Percentiles rank a stretch among this genome's conserved stretches.
Conservation (phyloP, 768 basidiomycete genomes). For the Lactarius sanguifluus region DNA sequence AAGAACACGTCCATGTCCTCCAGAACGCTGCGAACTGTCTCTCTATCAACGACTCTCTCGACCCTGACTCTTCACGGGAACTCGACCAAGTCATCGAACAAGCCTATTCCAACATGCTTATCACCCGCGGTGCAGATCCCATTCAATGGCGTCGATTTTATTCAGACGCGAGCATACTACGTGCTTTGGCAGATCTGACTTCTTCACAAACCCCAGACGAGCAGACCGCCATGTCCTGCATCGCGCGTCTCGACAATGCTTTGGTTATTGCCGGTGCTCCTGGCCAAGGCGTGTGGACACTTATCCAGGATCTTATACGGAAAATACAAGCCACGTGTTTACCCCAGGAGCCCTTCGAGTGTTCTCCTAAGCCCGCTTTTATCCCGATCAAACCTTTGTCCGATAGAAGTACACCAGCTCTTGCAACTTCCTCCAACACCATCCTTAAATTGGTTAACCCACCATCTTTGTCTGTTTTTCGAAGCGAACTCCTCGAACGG, state of each 20-base stretch:
- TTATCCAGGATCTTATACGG: slow-evolving; percentile 62
- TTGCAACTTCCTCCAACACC: slow-evolving; percentile 17
- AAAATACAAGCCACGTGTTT: slow-evolving; percentile 51
- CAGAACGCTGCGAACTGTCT: slow-evolving; percentile 15
- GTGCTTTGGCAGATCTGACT: slow-evolving; percentile 43
- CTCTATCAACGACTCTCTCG: slow-evolving; percentile 4
- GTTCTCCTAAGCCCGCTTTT: not conserved
- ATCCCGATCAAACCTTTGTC: not conserved
- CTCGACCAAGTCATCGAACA: slow-evolving; percentile 47
- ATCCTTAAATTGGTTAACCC: slow-evolving; percentile 46
- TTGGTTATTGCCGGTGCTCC: slow-evolving; percentile 83
- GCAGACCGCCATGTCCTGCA: slow-evolving; percentile 42
- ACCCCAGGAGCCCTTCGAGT: slow-evolving; percentile 14
- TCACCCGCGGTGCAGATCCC: slow-evolving; percentile 36
- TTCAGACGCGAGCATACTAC: slow-evolving; percentile 70
- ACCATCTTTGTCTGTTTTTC: slow-evolving; percentile 62
- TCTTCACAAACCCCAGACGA: slow-evolving; percentile 26
- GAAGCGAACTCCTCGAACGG: slow-evolving; percentile 33
- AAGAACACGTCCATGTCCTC: slow-evolving; percentile 36
- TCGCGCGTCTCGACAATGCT: slow-evolving; percentile 70
- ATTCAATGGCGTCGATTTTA: slow-evolving; percentile 67
- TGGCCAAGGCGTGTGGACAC: slow-evolving; percentile 56
- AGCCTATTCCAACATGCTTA: slow-evolving; percentile 53
- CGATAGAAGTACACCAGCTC: not conserved
- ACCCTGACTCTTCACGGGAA: slow-evolving; percentile 18